Base-by-base conservation (phyloP, 306 rosid species). In the Echinosophora koreensis region DNA sequence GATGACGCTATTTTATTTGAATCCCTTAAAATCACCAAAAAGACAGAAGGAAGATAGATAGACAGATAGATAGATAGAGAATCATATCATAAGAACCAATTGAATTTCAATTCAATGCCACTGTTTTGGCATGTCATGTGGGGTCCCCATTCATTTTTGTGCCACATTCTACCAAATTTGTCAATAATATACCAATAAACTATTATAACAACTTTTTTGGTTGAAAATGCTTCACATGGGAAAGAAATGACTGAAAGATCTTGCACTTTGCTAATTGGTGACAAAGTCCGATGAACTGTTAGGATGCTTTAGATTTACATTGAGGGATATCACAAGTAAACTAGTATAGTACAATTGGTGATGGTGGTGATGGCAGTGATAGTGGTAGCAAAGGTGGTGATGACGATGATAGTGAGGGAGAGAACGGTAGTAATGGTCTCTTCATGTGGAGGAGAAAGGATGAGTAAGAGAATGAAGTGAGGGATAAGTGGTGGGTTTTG, bases 111-210 rank as follows among this genome's bases (percentile, higher is more conserved):
- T 71, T 77, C 76, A 81, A 39, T 46, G 58, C 11, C 62, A 70
- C 72, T 60, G 64, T 68, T 70, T 11, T 44, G 14, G 57, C 69
- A 62, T 18, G 89, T 84, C 77, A 62, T 22, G 70, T 77, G 78
- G 96, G 95, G 22, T 73, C 90, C 80, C 59, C 49, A 10, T 15
- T 49, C 58, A 69, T 76, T 79, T 80, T 80, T 72, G 85, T 81
- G 52, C 87, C 88, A 73, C 89, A 69, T 57, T 84, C 82, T 75
- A 75, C 91, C 82, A 89, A 68, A 85, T 84, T 44, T 2, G 87
- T 84, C 86, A 88, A 86, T 75, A 85, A 81, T 70, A 72, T 62
- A 80, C 84, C 86, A 84, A 83, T 57, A 59, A 59, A 57, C 12
- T 71, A 49, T 71, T 73, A 18, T 58, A 0, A 51, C 10, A 52